These are phyloP conservation scores for Alisma plantagoaquatica DNA, from an alignment of 106 monocot species.

Conservation along the genomic window DNA sequence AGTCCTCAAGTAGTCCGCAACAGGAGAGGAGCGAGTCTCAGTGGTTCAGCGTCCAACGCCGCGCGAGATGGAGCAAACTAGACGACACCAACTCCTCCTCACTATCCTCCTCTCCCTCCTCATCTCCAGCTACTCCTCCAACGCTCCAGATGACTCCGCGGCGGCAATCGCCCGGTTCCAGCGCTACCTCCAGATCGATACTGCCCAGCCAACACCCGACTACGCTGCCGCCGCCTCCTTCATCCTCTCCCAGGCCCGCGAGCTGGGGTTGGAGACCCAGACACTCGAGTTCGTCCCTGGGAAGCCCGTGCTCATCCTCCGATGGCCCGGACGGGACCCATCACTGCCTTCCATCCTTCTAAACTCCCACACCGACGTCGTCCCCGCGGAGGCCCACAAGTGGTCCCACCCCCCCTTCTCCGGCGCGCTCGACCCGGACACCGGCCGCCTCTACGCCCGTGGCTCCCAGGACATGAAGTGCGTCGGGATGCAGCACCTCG, in stretches of 20 bases:
- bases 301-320: constrained; percentile 78
- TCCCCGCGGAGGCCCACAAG: constrained; percentile 80
- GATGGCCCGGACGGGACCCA: constrained; percentile 50
- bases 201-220: constrained; percentile 75
- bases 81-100: too few relatives aligned
- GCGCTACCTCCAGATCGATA: constrained; percentile 84
- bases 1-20: too few relatives aligned
- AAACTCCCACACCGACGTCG: constrained; percentile 98
- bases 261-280: constrained; percentile 24
- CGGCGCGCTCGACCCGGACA: constrained; percentile 30
- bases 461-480: constrained; percentile 99
- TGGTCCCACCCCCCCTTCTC: constrained; percentile 73
- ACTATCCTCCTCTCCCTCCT: background rate
- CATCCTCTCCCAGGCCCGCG: constrained; percentile 31
- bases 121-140: background rate
- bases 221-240: constrained; percentile 56
- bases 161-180: constrained; percentile 55
- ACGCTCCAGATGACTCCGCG: background rate
- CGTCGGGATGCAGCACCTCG: constrained; percentile 82
- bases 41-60: too few relatives aligned
- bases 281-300: constrained; percentile 42
- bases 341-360: constrained; percentile 79
- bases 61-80: too few relatives aligned
- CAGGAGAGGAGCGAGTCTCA: too few relatives aligned
- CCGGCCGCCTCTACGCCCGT: constrained; percentile 54